phyloP scores from a whole-genome alignment of 2,329 filamentous ascomycete genomes.

The Clonostachys chloroleuca region DNA sequence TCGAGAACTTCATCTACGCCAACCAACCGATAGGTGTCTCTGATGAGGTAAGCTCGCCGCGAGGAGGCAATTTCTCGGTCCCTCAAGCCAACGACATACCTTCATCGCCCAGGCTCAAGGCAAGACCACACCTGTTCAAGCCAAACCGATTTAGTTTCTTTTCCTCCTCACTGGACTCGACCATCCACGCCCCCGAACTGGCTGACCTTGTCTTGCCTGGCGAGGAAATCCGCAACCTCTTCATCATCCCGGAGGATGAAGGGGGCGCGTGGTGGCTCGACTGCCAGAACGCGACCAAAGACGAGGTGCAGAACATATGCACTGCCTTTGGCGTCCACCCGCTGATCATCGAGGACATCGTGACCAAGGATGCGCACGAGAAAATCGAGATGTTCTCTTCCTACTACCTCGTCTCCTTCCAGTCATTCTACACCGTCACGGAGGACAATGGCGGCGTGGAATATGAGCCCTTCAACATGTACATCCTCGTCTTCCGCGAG shows the following conservation, averaged over 20 bases:
- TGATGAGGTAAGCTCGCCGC: conserved; percentile 25
- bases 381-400: conserved; percentile 97
- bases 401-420: conserved; percentile 98
- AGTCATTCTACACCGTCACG: conserved; percentile 74
- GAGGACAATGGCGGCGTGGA: conserved; percentile 76
- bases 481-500: conserved; percentile 94
- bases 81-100: conserved; percentile 12
- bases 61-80: conserved; percentile 36
- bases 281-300: conserved; percentile 82
- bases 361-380: conserved; percentile 90
- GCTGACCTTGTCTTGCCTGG: conserved; percentile 85
- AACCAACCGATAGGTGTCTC: conserved; percentile 20
- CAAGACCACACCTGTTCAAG: conserved; percentile 35
- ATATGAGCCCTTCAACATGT: conserved; percentile 92
- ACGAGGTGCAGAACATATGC: conserved; percentile 83
- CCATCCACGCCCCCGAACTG: conserved; percentile 85
- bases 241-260: conserved; percentile 60
- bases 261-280: conserved; percentile 99
- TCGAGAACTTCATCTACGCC: conserved; percentile 82
- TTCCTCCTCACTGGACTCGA: conserved; percentile 89
- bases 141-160: conserved; percentile 93
- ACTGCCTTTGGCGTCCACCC: conserved; percentile 95
- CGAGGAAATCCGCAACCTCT: conserved; percentile 84
- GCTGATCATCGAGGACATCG: conserved; percentile 93
- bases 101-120: conserved; percentile 41